Percentiles rank a stretch among this genome's conserved stretches.
These are phyloP conservation scores for Linum trigynum DNA, from an alignment of 345 rosid species.

Conservation along the genomic window DNA sequence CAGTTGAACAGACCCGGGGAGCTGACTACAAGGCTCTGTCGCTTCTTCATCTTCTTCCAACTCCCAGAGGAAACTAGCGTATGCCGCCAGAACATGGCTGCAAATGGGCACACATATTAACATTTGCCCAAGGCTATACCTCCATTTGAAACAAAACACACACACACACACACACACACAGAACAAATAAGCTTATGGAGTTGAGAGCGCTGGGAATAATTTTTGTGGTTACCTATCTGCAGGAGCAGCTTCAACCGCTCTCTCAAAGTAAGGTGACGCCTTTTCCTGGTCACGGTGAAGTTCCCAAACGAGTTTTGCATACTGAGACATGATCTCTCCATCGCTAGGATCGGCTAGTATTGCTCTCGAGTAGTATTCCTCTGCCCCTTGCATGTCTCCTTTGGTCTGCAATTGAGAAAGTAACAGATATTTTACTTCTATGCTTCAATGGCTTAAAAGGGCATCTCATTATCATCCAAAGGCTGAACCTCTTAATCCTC, in stretches of 20 bases:
- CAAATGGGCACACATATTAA: constrained; percentile 8
- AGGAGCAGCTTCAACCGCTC: constrained; percentile 53
- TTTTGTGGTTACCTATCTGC: constrained; percentile 39
- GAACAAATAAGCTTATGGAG: background rate
- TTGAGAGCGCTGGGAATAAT: background rate
- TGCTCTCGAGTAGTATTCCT: constrained; percentile 37
- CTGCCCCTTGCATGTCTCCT: constrained; percentile 35
- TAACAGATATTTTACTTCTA: too few relatives aligned
- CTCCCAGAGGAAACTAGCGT: constrained; percentile 89
- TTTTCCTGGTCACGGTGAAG: constrained; percentile 40
- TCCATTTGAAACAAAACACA: background rate
- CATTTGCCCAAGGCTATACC: background rate
- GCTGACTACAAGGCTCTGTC: background rate
- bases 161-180: too few relatives aligned
- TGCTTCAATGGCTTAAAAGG: background rate
- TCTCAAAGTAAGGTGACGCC: constrained; percentile 53
- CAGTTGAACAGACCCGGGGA: constrained; percentile 4
- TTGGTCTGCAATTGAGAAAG: constrained; percentile 28
- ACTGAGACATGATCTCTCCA: constrained; percentile 51
- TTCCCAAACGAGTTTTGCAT: constrained; percentile 67
- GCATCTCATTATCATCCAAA: background rate
- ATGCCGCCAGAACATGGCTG: constrained; percentile 68
- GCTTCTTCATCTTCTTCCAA: constrained; percentile 32
- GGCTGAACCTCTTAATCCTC: background rate
- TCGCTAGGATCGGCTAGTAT: constrained; percentile 37